A percentile compares a stretch with the other conserved stretches of the same genome.
phyloP scores from a whole-genome alignment of 148 eudicot genomes.

The Polygonum maritimum region DNA sequence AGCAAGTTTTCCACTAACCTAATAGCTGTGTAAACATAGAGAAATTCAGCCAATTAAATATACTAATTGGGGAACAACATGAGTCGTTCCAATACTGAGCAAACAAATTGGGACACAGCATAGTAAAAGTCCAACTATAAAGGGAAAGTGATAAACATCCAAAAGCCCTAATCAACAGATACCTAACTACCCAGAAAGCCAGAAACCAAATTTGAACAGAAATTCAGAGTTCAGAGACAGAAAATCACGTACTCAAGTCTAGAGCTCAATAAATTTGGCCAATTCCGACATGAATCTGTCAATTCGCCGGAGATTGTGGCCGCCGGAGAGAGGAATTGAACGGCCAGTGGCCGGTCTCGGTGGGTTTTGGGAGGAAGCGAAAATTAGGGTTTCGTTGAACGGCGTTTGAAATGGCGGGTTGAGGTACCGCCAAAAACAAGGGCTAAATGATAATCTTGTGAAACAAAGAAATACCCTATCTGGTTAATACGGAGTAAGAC shows the following conservation, averaged over 20 bases:
- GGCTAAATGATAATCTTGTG: no score
- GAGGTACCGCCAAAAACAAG: no score
- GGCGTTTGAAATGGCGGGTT: no score
- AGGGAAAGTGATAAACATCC: no score
- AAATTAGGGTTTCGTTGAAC: no score
- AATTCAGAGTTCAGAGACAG: background rate
- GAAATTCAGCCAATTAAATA: no score
- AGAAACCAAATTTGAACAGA: background rate
- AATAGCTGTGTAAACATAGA: background rate
- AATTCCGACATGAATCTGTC: slow-evolving; percentile 97
- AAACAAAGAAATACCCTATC: no score
- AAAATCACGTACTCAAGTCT: slow-evolving; percentile 50
- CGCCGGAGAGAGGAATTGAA: background rate
- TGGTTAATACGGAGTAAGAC: no score
- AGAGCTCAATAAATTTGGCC: slow-evolving; percentile 83
- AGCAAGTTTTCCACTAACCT: background rate
- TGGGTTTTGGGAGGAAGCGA: background rate
- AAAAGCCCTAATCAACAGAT: background rate
- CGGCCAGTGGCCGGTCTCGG: background rate
- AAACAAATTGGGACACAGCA: background rate
- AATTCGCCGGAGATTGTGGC: slow-evolving; percentile 16
- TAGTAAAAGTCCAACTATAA: no score
- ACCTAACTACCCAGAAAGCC: background rate
- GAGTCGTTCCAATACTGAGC: no score
- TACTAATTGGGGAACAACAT: no score